These are phyloP conservation scores for Wallacemonas rigidus DNA, from an alignment of 208 protist species.

Conservation along the genomic window DNA sequence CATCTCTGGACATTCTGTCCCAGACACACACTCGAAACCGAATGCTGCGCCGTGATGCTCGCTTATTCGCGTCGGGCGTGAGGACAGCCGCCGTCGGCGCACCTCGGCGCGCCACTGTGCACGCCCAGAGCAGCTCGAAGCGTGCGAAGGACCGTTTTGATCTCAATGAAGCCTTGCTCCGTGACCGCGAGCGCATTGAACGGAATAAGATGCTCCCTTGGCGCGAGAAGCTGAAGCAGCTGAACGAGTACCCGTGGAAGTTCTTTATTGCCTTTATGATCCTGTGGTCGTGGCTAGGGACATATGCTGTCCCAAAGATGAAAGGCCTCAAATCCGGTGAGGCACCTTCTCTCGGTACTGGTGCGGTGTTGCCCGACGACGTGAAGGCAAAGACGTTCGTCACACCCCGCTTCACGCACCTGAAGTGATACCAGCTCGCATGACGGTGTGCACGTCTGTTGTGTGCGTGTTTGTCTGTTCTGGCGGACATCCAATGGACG, in stretches of 20 bases:
- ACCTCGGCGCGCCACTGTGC: constrained; percentile 39
- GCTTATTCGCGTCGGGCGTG: constrained; percentile 1
- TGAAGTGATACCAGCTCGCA: constrained; percentile 6
- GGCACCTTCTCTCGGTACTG: constrained; percentile 32
- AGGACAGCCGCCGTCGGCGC: neutral
- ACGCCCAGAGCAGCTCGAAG: constrained; percentile 43
- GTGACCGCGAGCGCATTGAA: constrained; percentile 52
- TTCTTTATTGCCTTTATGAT: constrained; percentile 74
- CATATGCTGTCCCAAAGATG: constrained; percentile 65
- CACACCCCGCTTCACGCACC: constrained; percentile 36
- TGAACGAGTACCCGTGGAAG: constrained; percentile 75
- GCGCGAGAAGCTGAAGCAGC: constrained; percentile 36
- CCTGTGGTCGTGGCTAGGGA: constrained; percentile 68
- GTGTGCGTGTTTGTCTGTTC: neutral
- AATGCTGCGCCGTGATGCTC: constrained; percentile 17
- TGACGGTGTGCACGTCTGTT: neutral
- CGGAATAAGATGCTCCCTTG: constrained; percentile 45
- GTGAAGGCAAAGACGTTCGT: constrained; percentile 27
- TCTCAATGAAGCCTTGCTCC: constrained; percentile 37
- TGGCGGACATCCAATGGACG: too few species aligned
- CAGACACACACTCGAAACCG: too few species aligned
- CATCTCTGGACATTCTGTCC: too few species aligned
- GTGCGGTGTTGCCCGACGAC: constrained; percentile 31
- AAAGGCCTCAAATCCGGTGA: constrained; percentile 50
- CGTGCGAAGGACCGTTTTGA: constrained; percentile 58